Conservation (phyloP, 2,329 filamentous ascomycete species). For the Epichloe gansuensis region DNA sequence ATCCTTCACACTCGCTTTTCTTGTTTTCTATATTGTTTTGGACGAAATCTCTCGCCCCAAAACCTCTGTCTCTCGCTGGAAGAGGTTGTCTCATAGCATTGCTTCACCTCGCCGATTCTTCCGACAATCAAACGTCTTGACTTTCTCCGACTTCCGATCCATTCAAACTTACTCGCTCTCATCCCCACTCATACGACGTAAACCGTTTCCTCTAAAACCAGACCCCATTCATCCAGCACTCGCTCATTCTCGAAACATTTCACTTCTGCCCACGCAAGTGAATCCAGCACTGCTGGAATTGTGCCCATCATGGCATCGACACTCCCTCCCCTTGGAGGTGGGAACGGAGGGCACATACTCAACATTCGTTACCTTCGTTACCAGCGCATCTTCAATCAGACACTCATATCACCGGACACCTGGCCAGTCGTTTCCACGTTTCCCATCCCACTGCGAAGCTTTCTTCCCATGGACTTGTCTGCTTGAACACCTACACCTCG, state of each 20-base stretch:
- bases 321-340: constrained; percentile 35
- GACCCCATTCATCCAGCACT: background rate
- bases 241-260: background rate
- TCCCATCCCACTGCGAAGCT: constrained; percentile 77
- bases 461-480: constrained; percentile 83
- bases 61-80: background rate
- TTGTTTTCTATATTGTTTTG: background rate
- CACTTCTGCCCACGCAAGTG: background rate
- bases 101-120: background rate
- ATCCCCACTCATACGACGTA: background rate
- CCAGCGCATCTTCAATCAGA: constrained; percentile 73
- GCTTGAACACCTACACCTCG: constrained; percentile 88
- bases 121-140: background rate
- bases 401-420: constrained; percentile 67
- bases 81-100: background rate
- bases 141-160: background rate
- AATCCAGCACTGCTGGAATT: constrained; percentile 5
- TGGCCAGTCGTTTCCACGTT: constrained; percentile 85
- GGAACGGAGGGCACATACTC: constrained; percentile 54
- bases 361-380: constrained; percentile 78
- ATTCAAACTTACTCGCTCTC: background rate
- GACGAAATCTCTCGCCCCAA: background rate
- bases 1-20: constrained; percentile 3
- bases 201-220: background rate
- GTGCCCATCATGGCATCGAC: constrained; percentile 47